Percentiles rank a stretch among this genome's conserved stretches.
phyloP scores from a whole-genome alignment of 2,329 filamentous ascomycete species.

The Neonectria coccinea region DNA sequence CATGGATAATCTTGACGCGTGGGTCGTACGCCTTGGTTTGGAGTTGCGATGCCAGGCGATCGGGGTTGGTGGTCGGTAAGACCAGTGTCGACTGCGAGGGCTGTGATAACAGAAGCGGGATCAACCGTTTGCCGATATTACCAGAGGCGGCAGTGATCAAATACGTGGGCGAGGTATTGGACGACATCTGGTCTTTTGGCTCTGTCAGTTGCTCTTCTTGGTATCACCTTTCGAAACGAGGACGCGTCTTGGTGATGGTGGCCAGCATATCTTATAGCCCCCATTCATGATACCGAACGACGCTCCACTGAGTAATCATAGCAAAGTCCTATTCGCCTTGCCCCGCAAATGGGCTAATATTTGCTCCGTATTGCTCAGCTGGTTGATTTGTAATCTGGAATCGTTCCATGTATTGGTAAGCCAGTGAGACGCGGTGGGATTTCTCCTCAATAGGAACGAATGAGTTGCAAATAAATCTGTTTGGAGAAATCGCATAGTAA shows the following conservation, averaged over 20 bases:
- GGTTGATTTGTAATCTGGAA: not conserved
- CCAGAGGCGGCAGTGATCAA: constrained; percentile 32
- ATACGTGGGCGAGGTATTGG: constrained; percentile 16
- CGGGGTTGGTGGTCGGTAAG: constrained; percentile 22
- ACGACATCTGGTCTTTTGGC: constrained; percentile 3
- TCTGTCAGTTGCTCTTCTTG: not conserved
- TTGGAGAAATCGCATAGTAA: no score
- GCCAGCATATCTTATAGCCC: not conserved
- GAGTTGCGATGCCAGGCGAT: constrained; percentile 20
- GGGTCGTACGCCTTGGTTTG: not conserved
- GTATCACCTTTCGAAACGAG: not conserved
- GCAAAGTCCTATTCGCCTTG: not conserved
- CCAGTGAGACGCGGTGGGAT: accelerated
- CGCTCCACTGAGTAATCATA: not conserved
- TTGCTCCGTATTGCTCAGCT: not conserved
- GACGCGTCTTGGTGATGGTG: no score
- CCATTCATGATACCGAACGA: not conserved
- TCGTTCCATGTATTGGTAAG: not conserved
- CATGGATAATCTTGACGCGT: constrained; percentile 23
- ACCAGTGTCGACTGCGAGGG: constrained; percentile 17
- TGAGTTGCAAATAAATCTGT: no score
- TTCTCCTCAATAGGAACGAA: no score
- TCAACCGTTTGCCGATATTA: constrained; percentile 25
- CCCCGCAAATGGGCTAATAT: not conserved
- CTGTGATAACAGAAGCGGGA: constrained; percentile 31